A percentile compares a stretch with the other conserved stretches of the same genome.
These are phyloP conservation scores for Clarireedia sp. DNA, from an alignment of 2,329 filamentous ascomycete genomes.

Conservation along the genomic window DNA sequence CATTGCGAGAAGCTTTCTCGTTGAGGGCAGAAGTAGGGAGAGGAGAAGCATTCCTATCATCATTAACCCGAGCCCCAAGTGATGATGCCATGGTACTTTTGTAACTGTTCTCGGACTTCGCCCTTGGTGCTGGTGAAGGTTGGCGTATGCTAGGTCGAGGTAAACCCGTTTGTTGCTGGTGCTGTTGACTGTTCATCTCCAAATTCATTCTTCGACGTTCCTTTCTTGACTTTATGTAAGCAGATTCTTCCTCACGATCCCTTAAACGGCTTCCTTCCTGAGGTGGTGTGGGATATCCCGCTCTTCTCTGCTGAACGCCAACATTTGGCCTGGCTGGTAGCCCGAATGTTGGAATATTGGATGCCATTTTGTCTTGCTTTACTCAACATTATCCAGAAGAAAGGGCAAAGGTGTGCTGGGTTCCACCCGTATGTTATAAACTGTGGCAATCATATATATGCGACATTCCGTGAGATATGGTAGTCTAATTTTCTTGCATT, in stretches of 20 bases:
- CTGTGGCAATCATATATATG: slow-evolving; percentile 12
- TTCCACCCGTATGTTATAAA: slow-evolving; percentile 22
- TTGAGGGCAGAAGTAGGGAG: slow-evolving; percentile 16
- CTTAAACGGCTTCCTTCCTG: slow-evolving; percentile 13
- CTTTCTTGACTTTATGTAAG: slow-evolving; percentile 27
- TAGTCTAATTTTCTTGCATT: not conserved
- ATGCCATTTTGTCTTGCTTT: slow-evolving; percentile 35
- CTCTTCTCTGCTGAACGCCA: slow-evolving; percentile 27
- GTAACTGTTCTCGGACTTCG: slow-evolving; percentile 14
- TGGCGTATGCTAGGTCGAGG: slow-evolving; percentile 20
- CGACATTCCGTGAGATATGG: slow-evolving; percentile 18
- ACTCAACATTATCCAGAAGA: slow-evolving; percentile 16
- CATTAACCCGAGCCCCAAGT: slow-evolving; percentile 22
- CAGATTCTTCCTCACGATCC: slow-evolving; percentile 36
- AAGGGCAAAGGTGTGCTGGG: not conserved
- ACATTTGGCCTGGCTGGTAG: slow-evolving; percentile 36
- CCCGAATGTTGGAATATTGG: slow-evolving; percentile 35
- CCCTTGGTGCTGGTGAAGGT: slow-evolving; percentile 15
- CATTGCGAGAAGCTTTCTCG: slow-evolving; percentile 33
- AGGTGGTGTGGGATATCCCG: slow-evolving; percentile 20
- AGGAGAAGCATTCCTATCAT: slow-evolving; percentile 7
- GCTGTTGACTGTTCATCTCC: slow-evolving; percentile 12
- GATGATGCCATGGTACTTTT: slow-evolving; percentile 15
- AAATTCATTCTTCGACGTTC: slow-evolving; percentile 14
- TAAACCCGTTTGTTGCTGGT: slow-evolving; percentile 16